These are phyloP conservation scores for Coffea humblotiana DNA, from an alignment of 305 asterid genomes.

Conservation along the genomic window DNA sequence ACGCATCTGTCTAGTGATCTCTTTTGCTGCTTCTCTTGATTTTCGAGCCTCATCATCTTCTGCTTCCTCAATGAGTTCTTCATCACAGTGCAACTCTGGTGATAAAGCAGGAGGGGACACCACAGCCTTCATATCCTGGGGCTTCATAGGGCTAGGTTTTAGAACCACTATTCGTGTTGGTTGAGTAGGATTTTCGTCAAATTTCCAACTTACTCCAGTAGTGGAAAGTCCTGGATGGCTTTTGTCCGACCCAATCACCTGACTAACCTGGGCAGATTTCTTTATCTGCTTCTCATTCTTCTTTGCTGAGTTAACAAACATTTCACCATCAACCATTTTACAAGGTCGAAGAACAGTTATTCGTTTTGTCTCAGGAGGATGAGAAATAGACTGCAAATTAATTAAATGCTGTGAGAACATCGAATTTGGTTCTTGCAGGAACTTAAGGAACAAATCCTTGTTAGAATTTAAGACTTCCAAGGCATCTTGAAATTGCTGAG, in stretches of 20 bases:
- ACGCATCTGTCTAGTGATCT: slow-evolving; percentile 59
- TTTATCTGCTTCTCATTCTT: slow-evolving; percentile 45
- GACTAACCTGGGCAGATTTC: slow-evolving; percentile 33
- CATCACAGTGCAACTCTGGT: slow-evolving; percentile 42
- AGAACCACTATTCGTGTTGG: slow-evolving; percentile 95
- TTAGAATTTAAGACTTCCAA: slow-evolving; percentile 84
- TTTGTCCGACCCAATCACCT: slow-evolving; percentile 37
- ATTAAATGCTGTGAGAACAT: slow-evolving; percentile 58
- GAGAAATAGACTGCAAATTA: slow-evolving; percentile 54
- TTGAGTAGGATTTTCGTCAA: slow-evolving; percentile 49
- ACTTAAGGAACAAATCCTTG: slow-evolving; percentile 76
- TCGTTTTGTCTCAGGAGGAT: slow-evolving; percentile 69
- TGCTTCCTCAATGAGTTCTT: slow-evolving; percentile 43
- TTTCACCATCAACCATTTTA: slow-evolving; percentile 49
- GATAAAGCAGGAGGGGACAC: slow-evolving; percentile 60
- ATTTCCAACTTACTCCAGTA: slow-evolving; percentile 45
- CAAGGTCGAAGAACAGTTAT: slow-evolving; percentile 95
- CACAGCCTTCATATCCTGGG: slow-evolving; percentile 43
- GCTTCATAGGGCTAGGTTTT: slow-evolving; percentile 72
- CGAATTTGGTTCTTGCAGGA: slow-evolving; percentile 83
- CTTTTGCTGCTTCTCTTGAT: slow-evolving; percentile 74
- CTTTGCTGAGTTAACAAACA: slow-evolving; percentile 42
- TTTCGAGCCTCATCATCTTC: slow-evolving; percentile 66
- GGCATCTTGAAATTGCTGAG: slow-evolving; percentile 90
- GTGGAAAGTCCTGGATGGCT: slow-evolving; percentile 41